Evolutionary conservation across 2,329 filamentous ascomycete species (phyloP), one percentile per base, ranked within the genome.

Genomic region (Aspergillus pseudotamarii): DNA sequence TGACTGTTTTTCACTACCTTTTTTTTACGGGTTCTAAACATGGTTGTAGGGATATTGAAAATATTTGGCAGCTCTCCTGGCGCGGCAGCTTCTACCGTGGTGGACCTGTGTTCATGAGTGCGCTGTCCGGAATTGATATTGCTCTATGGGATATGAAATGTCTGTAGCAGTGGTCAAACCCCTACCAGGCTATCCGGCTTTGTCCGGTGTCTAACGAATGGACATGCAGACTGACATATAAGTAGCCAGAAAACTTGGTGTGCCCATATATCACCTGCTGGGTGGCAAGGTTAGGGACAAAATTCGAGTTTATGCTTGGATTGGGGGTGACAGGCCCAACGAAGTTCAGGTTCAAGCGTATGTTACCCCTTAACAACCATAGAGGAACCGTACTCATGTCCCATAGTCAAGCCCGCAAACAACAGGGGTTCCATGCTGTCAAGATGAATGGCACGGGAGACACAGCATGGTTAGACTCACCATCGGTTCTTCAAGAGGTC

Each of bases 391-490:
- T 30, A 26, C 57, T 58, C 21, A 58, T 19, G 45, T 26, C 10
- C 19, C 41, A 48, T 38, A 72, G 88, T 81, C 78, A 78, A 68
- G 74, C 74, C 8, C 75, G 79, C 21, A 76, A 79, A 19, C 73
- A 73, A 0, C 79, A 81, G 60, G 79, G 79, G 3, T 71, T 80
- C 46, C 76, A 75, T 62, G 75, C 72, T n/a, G 64, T 93, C 59
- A 93, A 94, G 73, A 93, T 94, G 91, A 93, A 93, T 72, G 91
- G 85, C 2, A 93, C 91, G 0, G 89, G 90, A 71, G 91, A 93
- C 65, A 77, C 93, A 0, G 88, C 86, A 66, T 93, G 90, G 90
- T 85, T 94, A 0, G 91, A 94, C 75, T 90, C 89, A 0, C 91
- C 91, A 0, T 80, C 83, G 0, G 82, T 83, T 0, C 81, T 94